phyloP scores from a whole-genome alignment of 106 monocot genomes.

The Narthecium ossifragum region DNA sequence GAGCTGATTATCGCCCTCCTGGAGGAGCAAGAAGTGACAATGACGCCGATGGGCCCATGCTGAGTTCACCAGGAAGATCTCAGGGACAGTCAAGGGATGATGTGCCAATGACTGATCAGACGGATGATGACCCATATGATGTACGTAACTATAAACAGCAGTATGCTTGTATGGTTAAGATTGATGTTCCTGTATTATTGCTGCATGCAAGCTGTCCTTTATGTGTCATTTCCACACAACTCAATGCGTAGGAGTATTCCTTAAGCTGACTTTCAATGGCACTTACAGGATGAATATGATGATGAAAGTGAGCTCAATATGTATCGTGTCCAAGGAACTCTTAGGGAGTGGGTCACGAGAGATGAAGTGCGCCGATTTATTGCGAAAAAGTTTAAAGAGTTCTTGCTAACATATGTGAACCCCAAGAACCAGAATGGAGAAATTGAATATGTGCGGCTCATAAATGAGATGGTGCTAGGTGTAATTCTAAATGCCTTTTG shows the following conservation, averaged over 20 bases:
- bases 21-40: conserved; percentile 64
- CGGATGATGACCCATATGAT: conserved; percentile 90
- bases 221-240: too few relatives aligned
- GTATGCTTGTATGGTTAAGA: too few relatives aligned
- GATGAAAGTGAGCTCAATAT: conserved; percentile 82
- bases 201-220: too few relatives aligned
- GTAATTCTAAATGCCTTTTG: conserved; percentile 3
- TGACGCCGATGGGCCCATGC: conserved; percentile 57
- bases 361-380: conserved; percentile 97
- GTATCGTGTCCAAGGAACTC: conserved; percentile 94
- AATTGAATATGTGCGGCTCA: conserved; percentile 74
- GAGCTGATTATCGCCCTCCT: conserved; percentile 72
- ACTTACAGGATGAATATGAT: conserved; percentile 77
- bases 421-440: conserved; percentile 84
- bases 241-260: too few relatives aligned
- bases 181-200: too few relatives aligned
- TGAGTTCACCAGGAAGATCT: conserved; percentile 92
- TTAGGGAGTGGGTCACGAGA: conserved; percentile 97
- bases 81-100: conserved; percentile 72
- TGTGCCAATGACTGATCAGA: conserved; percentile 87
- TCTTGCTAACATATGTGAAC: conserved; percentile 82
- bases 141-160: conserved; percentile 29
- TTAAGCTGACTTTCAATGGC: conserved; percentile 11
- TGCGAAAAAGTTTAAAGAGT: conserved; percentile 88
- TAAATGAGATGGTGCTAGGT: conserved; percentile 98